Base-by-base conservation (phyloP, 108 stramenopile species). In the Skeletonema costatum region DNA sequence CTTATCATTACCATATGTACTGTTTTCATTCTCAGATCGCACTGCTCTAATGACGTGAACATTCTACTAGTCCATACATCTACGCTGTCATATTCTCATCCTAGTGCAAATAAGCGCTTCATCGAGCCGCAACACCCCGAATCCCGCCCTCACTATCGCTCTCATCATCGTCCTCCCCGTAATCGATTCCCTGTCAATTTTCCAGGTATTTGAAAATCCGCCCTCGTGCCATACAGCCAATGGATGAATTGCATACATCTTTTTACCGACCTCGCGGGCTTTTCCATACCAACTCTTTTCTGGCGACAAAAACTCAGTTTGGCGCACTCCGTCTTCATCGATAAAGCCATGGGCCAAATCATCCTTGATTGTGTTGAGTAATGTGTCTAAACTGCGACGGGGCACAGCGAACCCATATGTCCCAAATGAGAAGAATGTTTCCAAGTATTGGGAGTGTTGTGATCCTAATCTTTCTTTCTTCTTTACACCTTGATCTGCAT, bases 151-250 rank as follows among this genome's bases (percentile, higher is more conserved):
- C 16, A n/a, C 2, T 10, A 2, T 46, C 3, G 16, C 14, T 14
- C 3, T 44, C 0, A 6, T 1, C 42, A 2, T 16, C 42, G 0
- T 44, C 42, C 0, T 44, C 38, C 68, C 68, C 10, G 68, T 70
- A 33, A 70, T 70, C 51, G 32, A 56, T 33, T 29, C 68, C 32
- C 68, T 29, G 59, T 70, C 35, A 30, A 32, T 58, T 35, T 35
- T 56, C 68, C 68, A 70, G 32, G 68, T 70, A 59, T 70, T 70
- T 4, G 68, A 70, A 70, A 70, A 70, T 70, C 68, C 68, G 2
- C 68, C 68, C 35, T 70, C 53, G 38, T 70, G 68, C 68, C 68
- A 70, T 0, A 53, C 17, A 7, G 56, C 68, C 68, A 70, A 58
- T 16, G 68, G 68, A 70, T 70, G 50, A 50, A 70, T 53, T 16